These are phyloP conservation scores for Iris macrosiphon DNA, from an alignment of 106 monocot species.

Conservation along the genomic window DNA sequence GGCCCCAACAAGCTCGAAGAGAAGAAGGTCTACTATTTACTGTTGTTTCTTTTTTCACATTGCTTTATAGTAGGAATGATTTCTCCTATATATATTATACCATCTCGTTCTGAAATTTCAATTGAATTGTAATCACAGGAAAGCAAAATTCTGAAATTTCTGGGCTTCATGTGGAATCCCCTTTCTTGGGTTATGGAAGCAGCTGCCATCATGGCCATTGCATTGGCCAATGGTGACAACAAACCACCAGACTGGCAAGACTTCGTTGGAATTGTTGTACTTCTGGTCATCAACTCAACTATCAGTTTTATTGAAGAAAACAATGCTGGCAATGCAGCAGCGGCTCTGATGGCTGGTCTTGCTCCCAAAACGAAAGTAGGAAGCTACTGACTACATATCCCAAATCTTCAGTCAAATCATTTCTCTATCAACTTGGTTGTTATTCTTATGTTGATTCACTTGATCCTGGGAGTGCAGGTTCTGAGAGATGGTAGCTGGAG, in stretches of 20 bases:
- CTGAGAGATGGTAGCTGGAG: slow-evolving; percentile 38
- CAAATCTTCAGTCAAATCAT: background rate
- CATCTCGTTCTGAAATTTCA: background rate
- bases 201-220: too few relatives aligned
- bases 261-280: slow-evolving; percentile 45
- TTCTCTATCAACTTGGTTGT: background rate
- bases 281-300: slow-evolving; percentile 43
- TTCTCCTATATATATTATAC: background rate
- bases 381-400: background rate
- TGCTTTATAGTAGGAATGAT: background rate
- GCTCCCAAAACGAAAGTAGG: slow-evolving; percentile 37
- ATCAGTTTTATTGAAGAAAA: slow-evolving; percentile 44
- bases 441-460: background rate
- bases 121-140: slow-evolving; percentile 8
- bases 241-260: slow-evolving; percentile 76
- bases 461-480: slow-evolving; percentile 14
- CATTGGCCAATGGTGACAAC: slow-evolving; percentile 53
- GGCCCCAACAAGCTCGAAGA: slow-evolving; percentile 34
- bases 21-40: slow-evolving; percentile 10
- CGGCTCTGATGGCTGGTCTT: slow-evolving; percentile 41
- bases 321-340: slow-evolving; percentile 46
- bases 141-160: background rate
- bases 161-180: too few relatives aligned
- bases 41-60: background rate
- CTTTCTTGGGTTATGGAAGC: too few relatives aligned